Evolutionary conservation across 2,329 filamentous ascomycete species (phyloP), one percentile per base, ranked within the genome.

Genomic region (Penicillium sp.): DNA sequence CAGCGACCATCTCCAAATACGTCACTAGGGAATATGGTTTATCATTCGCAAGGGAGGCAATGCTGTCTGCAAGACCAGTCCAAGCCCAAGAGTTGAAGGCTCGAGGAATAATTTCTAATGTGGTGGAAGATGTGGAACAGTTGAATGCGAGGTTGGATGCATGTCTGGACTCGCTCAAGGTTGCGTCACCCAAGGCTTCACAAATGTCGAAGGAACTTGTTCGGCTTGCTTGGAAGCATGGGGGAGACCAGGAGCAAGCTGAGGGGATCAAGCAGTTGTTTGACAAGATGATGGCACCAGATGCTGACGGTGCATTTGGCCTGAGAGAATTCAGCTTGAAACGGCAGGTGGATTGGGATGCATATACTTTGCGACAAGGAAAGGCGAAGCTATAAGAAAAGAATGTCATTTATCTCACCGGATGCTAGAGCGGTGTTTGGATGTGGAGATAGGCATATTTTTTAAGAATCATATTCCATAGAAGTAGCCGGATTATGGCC

Each of bases 1-100:
- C 73, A 1, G 73, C 72, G 0, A 68, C 65, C 1, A 74, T 77
- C 4, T 76, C 71, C 1, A 71, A 70, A 46, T 77, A 72, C 46
- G 56, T 77, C 2, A 57, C 72, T 21, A 60, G 73, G 2, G 74
- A 75, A 59, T 74, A 66, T 67, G 72, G 75, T 0, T 8, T 70
- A 3, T 46, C 68, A 1, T 71, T 76, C 44, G 52, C 70, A 1
- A 52, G 73, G 6, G 68, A 72, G 51, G 71, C 70, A 0, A 74
- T 77, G 65, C 58, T 77, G 2, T 68, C 68, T 5, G 69, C 65
- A 2, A 62, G 71, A 9, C 42, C 62, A 0, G 57, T 77, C 3
- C 41, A 51, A 0, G 51, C 65, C 0, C 24, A 32, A 2, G 69
- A 74, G 45, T 48, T 75, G 24, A 58, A 56, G 18, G 17, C 48